Base-by-base conservation (phyloP, 73 alveolate species). In the Diophrys appendiculata region DNA sequence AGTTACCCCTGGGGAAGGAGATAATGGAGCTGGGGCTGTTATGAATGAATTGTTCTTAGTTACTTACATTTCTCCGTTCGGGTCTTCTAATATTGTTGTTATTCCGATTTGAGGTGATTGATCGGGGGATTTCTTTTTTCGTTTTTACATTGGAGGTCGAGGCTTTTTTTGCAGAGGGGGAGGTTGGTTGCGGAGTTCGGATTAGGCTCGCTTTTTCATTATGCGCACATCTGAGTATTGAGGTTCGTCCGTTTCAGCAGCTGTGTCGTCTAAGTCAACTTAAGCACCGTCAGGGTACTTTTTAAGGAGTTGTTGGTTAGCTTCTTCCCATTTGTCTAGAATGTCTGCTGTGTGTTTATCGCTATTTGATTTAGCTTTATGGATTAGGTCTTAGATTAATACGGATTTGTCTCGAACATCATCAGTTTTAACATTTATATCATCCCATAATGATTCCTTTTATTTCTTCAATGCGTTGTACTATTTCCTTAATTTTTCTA, bases 241-340 rank as follows among this genome's bases (percentile, higher is more conserved):
- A 43, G 60, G 60, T 43, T 43, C 60, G n/a, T 43, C 60, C 5
- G 60, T 18, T 43, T 5, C 60, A 11, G 60, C 18, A 11, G 5
- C 60, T 43, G 60, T 18, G 18, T 18, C 18, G 5, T 43, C 60
- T 3, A 67, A 31, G 25, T 67, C 75, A 3, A 25, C 1, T 23
- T 67, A 43, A 67, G 24, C 3, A 1, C 75, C 75, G 11, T 23
- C 31, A 3, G 75, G 75, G 24, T 67, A 67, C 53, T 67, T 67
- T 5, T 67, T 31, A 25, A 67, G 75, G 43, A 67, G 5, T 3
- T 18, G 30, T 28, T 67, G 24, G 54, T 76, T 76, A 18, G 85
- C 69, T 29, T 22, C n/a, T 27, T 76, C 85, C 85, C 85, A 76
- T 27, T 76, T 76, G 18, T 52, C 33, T 5, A 76, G 71, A 2